phyloP scores from a whole-genome alignment of 2,329 filamentous ascomycete genomes.

The Cercospora berteroae region DNA sequence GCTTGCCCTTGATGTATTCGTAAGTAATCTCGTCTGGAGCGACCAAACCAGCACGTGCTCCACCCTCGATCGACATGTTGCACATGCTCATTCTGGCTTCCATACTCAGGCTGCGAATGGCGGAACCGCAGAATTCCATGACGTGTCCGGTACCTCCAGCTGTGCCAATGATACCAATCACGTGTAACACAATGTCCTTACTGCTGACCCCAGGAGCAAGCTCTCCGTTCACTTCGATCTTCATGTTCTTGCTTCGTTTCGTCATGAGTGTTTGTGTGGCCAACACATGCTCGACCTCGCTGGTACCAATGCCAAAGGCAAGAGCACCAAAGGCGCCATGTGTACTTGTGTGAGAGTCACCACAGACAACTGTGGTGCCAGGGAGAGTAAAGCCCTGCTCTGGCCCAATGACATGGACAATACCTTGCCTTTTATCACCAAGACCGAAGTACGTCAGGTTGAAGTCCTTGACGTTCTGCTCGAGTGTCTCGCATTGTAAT shows the following conservation, averaged over 20 bases:
- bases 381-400: constrained; percentile 98
- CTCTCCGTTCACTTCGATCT: constrained; percentile 89
- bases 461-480: constrained; percentile 96
- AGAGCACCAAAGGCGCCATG: constrained; percentile 94
- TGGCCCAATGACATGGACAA: constrained; percentile 96
- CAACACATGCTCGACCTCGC: constrained; percentile 96
- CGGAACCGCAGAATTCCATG: constrained; percentile 95
- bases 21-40: constrained; percentile 93
- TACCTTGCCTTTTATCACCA: constrained; percentile 93
- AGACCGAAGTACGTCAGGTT: constrained; percentile 96
- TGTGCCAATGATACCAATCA: constrained; percentile 90
- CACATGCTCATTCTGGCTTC: constrained; percentile 99
- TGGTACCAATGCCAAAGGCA: constrained; percentile 95
- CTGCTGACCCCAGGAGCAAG: constrained; percentile 88
- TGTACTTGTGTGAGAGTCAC: constrained; percentile 96
- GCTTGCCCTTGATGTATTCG: constrained; percentile 88
- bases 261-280: constrained; percentile 95
- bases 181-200: constrained; percentile 91
- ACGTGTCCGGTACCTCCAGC: constrained; percentile 92
- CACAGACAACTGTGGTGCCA: constrained; percentile 93
- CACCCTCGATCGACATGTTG: constrained; percentile 98
- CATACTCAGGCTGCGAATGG: constrained; percentile 86
- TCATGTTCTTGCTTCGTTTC: constrained; percentile 97
- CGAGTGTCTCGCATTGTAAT: constrained; percentile 89
- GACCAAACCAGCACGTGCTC: constrained; percentile 93